Base-by-base conservation (phyloP, 495 filamentous ascomycete genomes). In the Neurospora sp. region DNA sequence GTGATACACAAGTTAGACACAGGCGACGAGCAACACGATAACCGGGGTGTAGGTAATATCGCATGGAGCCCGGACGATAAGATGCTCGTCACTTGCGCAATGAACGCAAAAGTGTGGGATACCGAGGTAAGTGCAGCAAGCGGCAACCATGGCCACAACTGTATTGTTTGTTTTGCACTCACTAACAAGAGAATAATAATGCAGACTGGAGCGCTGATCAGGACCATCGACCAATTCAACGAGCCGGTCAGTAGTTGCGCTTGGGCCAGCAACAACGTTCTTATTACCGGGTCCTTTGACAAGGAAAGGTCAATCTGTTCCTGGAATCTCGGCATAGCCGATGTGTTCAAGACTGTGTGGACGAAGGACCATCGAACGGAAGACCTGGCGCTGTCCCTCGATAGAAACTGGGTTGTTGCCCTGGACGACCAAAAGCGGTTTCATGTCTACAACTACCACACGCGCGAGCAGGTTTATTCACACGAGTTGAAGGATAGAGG, bases 51-150 rank as follows among this genome's bases (percentile, higher is more conserved):
- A 44, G 88, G 90, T 53, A 91, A 94, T 75, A 81, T 96, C 4
- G 85, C 92, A 5, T 99, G 96, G 96, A 97, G 93, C 81, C 94
- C 94, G 7, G 94, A 98, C 83, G 92, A 96, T 79, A 85, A 87
- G 1, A 92, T 91, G 78, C 82, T 99, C 3, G 89, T 97, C 40
- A 94, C 90, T 20, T 97, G 94, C 78, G 90, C 90, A 8, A 85
- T 88, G 76, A 93, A 96, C 72, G 94, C 93, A 9, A 88, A 89
- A 73, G 81, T 98, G 73, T 98, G 93, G 93, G 89, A 93, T 81
- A 84, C 87, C 11, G 85, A 88, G 76, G 94, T 96, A 85, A 84
- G 88, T 78, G 16, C 69, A 39, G 31, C 40, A 35, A 59, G 22
- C 1, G 31, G 8, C 42, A 37, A 20, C 42, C 31, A 9, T 31